Percentiles rank a stretch among this genome's conserved stretches.
Evolutionary conservation across 129 eudicot species (phyloP).

Genomic region (Rutidosis leptorrhynchoides): DNA sequence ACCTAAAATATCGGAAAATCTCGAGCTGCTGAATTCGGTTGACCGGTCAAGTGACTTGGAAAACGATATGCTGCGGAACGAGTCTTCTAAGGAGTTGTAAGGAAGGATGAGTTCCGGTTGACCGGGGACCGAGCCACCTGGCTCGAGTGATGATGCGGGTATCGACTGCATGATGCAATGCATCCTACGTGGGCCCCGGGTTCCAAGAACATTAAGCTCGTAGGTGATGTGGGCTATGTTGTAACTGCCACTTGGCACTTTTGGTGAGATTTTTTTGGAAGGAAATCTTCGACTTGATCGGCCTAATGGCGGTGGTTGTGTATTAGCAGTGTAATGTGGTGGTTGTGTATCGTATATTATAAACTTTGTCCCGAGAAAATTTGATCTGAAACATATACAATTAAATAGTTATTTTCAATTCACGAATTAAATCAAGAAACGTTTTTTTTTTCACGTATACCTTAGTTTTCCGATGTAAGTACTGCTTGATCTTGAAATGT

Average conservation of each 20-base stretch:
- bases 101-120: constrained; percentile 74
- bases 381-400: constrained; percentile 48
- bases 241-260: constrained; percentile 73
- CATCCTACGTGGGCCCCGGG: constrained; percentile 86
- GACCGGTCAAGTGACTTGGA: constrained; percentile 73
- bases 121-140: constrained; percentile 72
- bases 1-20: constrained; percentile 56
- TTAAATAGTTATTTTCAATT: neutral
- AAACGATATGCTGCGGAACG: constrained; percentile 75
- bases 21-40: constrained; percentile 61
- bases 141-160: constrained; percentile 69
- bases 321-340: constrained; percentile 46
- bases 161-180: constrained; percentile 78
- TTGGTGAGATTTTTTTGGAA: constrained; percentile 79
- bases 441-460: constrained; percentile 23
- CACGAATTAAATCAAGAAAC: neutral
- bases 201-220: constrained; percentile 74
- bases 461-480: constrained; percentile 84
- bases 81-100: constrained; percentile 61
- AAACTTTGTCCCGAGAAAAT: constrained; percentile 85
- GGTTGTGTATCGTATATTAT: constrained; percentile 88
- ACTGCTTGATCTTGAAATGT: constrained; percentile 83
- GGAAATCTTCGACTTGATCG: constrained; percentile 63
- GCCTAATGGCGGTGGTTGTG: constrained; percentile 52
- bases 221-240: constrained; percentile 74